Evolutionary conservation across 352 stramenopile genomes (phyloP), one percentile per base, ranked within the genome.

Genomic region (Achlya hypogyna): DNA sequence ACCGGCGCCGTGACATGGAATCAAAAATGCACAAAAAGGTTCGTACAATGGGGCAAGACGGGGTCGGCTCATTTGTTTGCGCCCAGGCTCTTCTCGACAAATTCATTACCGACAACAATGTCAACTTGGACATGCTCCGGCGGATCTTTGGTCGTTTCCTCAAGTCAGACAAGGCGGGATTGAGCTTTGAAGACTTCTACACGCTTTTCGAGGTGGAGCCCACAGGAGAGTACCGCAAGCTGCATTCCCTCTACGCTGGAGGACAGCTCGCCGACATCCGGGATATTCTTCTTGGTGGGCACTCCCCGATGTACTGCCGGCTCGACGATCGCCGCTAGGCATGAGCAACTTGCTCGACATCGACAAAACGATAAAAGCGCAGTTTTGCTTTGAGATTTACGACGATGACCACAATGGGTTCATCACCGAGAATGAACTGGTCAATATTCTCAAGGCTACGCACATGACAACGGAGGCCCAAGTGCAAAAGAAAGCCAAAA

Each of bases 381-480:
- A 91, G 62, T 96, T 98, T 62, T 93, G 88, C 66, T 98, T 98
- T 70, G 89, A 96, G 25, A 88, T 98, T 54, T 98, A 96, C 60
- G 93, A 98, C 69, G 89, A 96, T 59, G 93, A 98, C 70, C 81
- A 91, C 75, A 95, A 92, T 51, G 84, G 84, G 23, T 96, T 92
- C 65, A 88, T 97, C 70, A 93, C 85, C 0, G 75, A 93, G 58
- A 78, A 91, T 40, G 90, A 98, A 72, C 82, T 98, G 22, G 73
- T 95, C 16, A 87, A 92, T 38, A 96, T 98, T 49, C 76, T 98
- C 62, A 90, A 88, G 59, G 89, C 86, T 3, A 97, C 95, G 58
- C 88, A 97, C 73, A 78, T 97, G 75, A 87, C 80, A 2, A 78
- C 80, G 4, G 74, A 77, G 28, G 80, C 78, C 28, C 82, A 92